Evolutionary conservation across 306 rosid genomes (phyloP).

Genomic region (Hylodesmum podocarpum): DNA sequence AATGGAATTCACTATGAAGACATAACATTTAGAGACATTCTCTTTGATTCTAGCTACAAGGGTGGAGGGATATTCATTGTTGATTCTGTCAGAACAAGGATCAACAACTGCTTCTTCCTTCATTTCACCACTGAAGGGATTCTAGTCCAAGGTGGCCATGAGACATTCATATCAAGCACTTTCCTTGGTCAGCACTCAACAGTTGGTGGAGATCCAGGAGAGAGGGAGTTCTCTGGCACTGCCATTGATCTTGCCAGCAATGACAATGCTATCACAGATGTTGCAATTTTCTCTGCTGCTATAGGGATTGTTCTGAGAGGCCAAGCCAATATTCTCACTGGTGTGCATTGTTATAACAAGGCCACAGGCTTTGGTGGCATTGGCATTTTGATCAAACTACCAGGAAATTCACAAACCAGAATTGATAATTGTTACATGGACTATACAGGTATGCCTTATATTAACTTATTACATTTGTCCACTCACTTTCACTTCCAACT

Average conservation of each 20-base stretch:
- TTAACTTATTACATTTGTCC: neutral
- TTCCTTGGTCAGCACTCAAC: constrained; percentile 66
- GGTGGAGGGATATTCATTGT: constrained; percentile 59
- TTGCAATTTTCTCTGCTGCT: constrained; percentile 42
- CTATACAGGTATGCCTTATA: constrained; percentile 37
- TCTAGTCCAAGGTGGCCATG: constrained; percentile 53
- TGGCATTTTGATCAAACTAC: constrained; percentile 51
- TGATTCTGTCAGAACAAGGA: constrained; percentile 53
- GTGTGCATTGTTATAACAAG: constrained; percentile 64
- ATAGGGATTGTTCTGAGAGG: constrained; percentile 57
- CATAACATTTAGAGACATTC: constrained; percentile 60
- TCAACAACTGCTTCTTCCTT: constrained; percentile 59
- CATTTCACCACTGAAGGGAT: constrained; percentile 65
- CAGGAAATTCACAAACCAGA: constrained; percentile 56
- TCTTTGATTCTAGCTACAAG: constrained; percentile 57
- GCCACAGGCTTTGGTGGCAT: constrained; percentile 64
- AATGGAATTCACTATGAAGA: constrained; percentile 53
- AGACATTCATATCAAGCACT: constrained; percentile 50
- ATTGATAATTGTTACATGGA: constrained; percentile 64
- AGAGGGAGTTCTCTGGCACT: constrained; percentile 46
- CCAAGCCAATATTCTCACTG: constrained; percentile 61
- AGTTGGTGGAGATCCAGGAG: constrained; percentile 50
- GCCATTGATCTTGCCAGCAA: constrained; percentile 55
- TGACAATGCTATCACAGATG: constrained; percentile 53
- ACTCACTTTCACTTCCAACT: neutral